Evolutionary conservation across 164 flowering plant species (phyloP), one percentile per base, ranked within the genome.

Genomic region (Tinospora cordifolia): DNA sequence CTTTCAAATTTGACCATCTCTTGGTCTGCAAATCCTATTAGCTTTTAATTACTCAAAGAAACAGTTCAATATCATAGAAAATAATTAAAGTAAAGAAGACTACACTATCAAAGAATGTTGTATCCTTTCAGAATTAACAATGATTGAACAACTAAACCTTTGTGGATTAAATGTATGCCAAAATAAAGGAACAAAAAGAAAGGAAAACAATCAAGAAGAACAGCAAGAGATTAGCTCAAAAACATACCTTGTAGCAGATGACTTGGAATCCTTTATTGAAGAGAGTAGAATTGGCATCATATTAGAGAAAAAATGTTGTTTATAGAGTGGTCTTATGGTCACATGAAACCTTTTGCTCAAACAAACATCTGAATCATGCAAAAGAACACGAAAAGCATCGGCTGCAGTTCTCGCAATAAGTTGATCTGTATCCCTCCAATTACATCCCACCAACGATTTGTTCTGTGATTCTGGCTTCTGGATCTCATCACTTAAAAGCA

Each of bases 251-350:
- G 83, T 71, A 14, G 76, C 27, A 70, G 84, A 75, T 58, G 89
- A 84, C 63, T 80, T 79, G 54, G 82, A 71, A 71, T 87, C 84
- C 72, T 72, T 63, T 41, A 90, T 75, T 71, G 83, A 78, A 59
- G 90, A 74, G 30, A 79, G 78, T 27, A 95, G 72, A 72, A 92
- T 81, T 8, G 99, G 98, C 82, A 83, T 78, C 71, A 90, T 71
- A 26, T 72, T 84, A 51, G 87, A 87, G 83, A 87, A 92, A 76
- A 88, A 87, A 2, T 88, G 93, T 74, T 95, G 99, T 79, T 92
- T 92, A 73, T 92, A 92, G 14, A 95, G 90, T 30, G 98, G 98
- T 41, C 90, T 77, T 75, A 84, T 72, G 36, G 77, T 83, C 70
- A 97, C 96, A 87, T 90, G 98, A 60, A 84, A 89, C 68, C 74